These are phyloP conservation scores for Leccinum rimulosum DNA, from an alignment of 768 basidiomycete genomes.

Conservation along the genomic window DNA sequence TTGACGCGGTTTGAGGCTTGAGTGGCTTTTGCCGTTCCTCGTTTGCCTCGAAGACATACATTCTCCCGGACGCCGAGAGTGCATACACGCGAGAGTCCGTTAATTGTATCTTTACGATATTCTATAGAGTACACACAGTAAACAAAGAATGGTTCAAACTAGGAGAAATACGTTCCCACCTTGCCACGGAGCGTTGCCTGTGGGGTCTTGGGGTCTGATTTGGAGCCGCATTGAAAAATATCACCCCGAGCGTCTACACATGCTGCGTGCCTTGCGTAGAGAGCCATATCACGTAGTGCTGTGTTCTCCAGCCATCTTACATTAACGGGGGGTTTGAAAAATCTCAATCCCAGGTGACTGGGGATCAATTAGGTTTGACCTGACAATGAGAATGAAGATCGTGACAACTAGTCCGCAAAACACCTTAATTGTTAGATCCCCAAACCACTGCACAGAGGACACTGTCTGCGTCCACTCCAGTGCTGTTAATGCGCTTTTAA, in stretches of 20 bases:
- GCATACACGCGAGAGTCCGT: slow-evolving; percentile 69
- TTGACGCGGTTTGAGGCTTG: slow-evolving; percentile 41
- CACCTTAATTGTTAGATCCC: slow-evolving; percentile 70
- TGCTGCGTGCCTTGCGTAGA: slow-evolving; percentile 66
- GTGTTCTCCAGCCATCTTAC: slow-evolving; percentile 61
- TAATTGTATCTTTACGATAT: slow-evolving; percentile 62
- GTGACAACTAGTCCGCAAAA: background rate
- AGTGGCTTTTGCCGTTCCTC: slow-evolving; percentile 44
- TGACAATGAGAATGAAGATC: slow-evolving; percentile 23
- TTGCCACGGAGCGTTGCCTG: slow-evolving; percentile 61
- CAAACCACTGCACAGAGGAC: slow-evolving; percentile 56
- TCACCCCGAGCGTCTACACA: slow-evolving; percentile 80
- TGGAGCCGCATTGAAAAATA: slow-evolving; percentile 67
- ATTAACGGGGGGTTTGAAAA: slow-evolving; percentile 48
- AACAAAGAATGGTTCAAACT: background rate
- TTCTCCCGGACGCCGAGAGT: slow-evolving; percentile 69
- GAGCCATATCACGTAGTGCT: slow-evolving; percentile 69
- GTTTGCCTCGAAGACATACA: slow-evolving; percentile 65
- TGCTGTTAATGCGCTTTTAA: slow-evolving; percentile 19
- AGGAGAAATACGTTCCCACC: slow-evolving; percentile 35
- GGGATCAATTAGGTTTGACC: slow-evolving; percentile 46
- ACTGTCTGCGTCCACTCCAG: slow-evolving; percentile 25
- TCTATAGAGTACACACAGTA: slow-evolving; percentile 39
- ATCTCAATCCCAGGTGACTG: slow-evolving; percentile 36
- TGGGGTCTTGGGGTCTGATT: slow-evolving; percentile 36